Evolutionary conservation across 2,329 filamentous ascomycete genomes (phyloP).

Genomic region (Capronia americana): DNA sequence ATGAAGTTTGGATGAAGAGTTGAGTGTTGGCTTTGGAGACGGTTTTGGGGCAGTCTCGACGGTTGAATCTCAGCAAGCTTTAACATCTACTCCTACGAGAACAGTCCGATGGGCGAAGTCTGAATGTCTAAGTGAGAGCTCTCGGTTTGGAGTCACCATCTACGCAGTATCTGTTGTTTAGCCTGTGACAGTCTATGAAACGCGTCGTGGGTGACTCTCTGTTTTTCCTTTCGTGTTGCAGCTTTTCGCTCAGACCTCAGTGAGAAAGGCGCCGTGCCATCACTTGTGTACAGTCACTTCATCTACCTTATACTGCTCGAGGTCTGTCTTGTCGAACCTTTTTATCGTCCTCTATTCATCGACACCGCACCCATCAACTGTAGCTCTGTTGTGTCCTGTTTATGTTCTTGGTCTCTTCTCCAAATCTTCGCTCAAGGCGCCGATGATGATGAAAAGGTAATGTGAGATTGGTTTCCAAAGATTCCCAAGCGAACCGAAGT

Average conservation of each 20-base stretch:
- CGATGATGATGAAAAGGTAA: constrained; percentile 38
- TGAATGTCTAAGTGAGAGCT: neutral
- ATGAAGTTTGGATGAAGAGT: neutral
- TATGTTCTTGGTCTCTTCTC: constrained; percentile 34
- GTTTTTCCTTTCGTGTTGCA: too few relatives aligned
- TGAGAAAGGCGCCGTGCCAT: neutral
- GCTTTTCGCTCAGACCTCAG: neutral
- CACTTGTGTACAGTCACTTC: neutral
- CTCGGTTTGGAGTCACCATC: neutral
- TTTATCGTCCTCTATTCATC: neutral
- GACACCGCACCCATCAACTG: neutral
- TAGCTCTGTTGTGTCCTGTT: neutral
- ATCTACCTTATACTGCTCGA: too few relatives aligned
- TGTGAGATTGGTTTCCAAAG: constrained; percentile 63
- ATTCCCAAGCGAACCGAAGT: constrained; percentile 75
- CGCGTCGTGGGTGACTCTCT: too few relatives aligned
- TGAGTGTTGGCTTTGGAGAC: neutral
- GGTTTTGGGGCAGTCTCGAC: neutral
- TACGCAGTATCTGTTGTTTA: neutral
- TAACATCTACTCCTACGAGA: neutral
- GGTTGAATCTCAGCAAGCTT: neutral
- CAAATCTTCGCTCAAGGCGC: constrained; percentile 34
- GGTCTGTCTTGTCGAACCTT: too few relatives aligned
- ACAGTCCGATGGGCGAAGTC: neutral
- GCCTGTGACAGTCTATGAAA: neutral